Evolutionary conservation across 176 grass and related monocot genomes (phyloP), one percentile per base, ranked within the genome.

Genomic region (Raddia distichophylla): DNA sequence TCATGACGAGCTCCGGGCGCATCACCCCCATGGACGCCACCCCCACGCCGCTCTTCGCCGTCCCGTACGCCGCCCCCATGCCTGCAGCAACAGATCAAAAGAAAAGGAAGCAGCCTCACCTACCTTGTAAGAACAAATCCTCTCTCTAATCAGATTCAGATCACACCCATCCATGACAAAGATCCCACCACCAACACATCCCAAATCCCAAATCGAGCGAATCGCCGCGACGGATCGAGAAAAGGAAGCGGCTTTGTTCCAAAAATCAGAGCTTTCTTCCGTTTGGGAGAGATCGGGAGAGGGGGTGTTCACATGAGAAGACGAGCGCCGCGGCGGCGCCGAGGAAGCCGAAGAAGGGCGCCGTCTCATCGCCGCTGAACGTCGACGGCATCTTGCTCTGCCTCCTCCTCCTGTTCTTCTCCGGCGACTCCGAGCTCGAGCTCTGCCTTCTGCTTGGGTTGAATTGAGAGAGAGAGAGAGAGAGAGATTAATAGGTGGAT

Each of bases 1-100:
- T 98, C 96, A 98, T 98, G 11, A 98, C 96, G 50, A 98, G 92
- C 84, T 98, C 96, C 63, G 96, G 96, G 67, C 96, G 91, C 96
- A 98, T 98, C 79, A 98, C 96, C 0, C 96, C 96, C 96, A 98
- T 98, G 63, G 93, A 98, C 71, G 96, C 96, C 79, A 98, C 96
- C 8, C 96, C 96, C 1, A 98, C 96, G 16, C 96, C 96, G n/a
- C 96, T 98, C 90, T 98, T 98, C 37, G 96, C 96, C 19, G 96
- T 98, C 40, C 96, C 96, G 66, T 98, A 98, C 17, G 96, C 96
- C 53, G 96, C 96, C 0, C 96, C 96, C 96, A 98, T 98, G 83
- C 96, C 96, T 98, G 71, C 78, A 19, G 13, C 8, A 84, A 51
- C 67, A 69, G 16, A 48, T 16, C 52, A 46, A 6, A 46, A 6